phyloP scores from a whole-genome alignment of 1,284 basidiomycete species.

The Sporisorium sorghi region DNA sequence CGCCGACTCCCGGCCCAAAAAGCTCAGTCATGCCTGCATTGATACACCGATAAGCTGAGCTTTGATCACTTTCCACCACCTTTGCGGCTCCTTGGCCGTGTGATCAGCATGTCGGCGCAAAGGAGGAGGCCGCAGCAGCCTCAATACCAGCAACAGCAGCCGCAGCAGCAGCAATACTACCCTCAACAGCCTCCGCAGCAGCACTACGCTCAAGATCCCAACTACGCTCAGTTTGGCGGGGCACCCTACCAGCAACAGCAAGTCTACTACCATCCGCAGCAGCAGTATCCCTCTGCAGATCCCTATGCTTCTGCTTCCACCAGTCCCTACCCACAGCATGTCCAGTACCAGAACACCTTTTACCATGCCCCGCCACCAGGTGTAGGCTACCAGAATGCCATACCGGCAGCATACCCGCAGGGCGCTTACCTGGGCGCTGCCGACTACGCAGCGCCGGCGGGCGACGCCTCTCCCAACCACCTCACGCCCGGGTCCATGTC shows the following conservation, averaged over 20 bases:
- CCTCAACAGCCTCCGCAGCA: slow-evolving; percentile 7
- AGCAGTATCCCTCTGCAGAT: slow-evolving; percentile 28
- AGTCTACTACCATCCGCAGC: slow-evolving; percentile 12
- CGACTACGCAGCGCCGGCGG: slow-evolving; percentile 3
- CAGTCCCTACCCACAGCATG: slow-evolving; percentile 11
- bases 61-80: neutral
- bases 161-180: slow-evolving; percentile 16
- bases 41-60: slow-evolving; percentile 5
- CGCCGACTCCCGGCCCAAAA: neutral
- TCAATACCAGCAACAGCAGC: slow-evolving; percentile 12
- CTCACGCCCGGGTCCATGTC: slow-evolving; percentile 15
- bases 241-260: slow-evolving; percentile 16
- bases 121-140: slow-evolving; percentile 18
- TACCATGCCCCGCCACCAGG: neutral
- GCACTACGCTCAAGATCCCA: slow-evolving; percentile 15
- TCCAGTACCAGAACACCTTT: slow-evolving; percentile 4
- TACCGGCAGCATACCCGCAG: slow-evolving; percentile 11
- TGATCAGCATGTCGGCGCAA: slow-evolving; percentile 33
- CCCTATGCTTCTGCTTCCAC: slow-evolving; percentile 15
- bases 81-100: neutral
- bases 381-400: neutral
- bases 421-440: slow-evolving; percentile 4
- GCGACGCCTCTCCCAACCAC: slow-evolving; percentile 10
- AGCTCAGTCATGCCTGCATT: slow-evolving; percentile 24
- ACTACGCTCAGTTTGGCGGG: slow-evolving; percentile 12